Evolutionary conservation across 2,329 filamentous ascomycete genomes (phyloP).

Genomic region (Tolypocladium capitatum): DNA sequence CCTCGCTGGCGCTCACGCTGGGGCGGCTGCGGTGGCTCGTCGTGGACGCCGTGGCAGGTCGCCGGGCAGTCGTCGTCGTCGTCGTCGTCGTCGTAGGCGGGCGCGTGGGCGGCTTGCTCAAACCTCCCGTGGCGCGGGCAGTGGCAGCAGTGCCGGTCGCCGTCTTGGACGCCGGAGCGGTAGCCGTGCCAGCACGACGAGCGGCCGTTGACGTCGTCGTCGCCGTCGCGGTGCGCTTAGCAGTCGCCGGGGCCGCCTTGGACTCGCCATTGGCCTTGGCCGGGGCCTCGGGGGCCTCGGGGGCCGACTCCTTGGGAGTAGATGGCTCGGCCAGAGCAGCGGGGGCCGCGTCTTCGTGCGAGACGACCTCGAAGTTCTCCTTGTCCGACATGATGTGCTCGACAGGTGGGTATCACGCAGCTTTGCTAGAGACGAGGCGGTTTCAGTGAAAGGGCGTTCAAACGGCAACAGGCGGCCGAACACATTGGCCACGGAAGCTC

Average conservation of each 20-base stretch:
- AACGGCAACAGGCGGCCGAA: not conserved
- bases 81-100: slow-evolving; percentile 21
- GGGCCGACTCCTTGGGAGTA: slow-evolving; percentile 14
- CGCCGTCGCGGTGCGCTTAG: slow-evolving; percentile 24
- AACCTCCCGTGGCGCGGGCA: slow-evolving; percentile 10
- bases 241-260: slow-evolving; percentile 14
- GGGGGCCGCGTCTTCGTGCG: slow-evolving; percentile 26
- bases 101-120: slow-evolving; percentile 36
- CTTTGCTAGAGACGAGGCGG: not conserved
- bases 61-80: slow-evolving; percentile 18
- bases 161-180: slow-evolving; percentile 12
- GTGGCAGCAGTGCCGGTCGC: slow-evolving; percentile 1
- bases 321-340: slow-evolving; percentile 10
- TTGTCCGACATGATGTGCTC: slow-evolving; percentile 32
- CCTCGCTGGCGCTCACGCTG: slow-evolving; percentile 35
- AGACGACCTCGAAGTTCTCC: slow-evolving; percentile 31
- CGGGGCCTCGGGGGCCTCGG: slow-evolving; percentile 16
- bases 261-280: slow-evolving; percentile 18
- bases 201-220: slow-evolving; percentile 16
- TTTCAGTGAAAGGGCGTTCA: not conserved
- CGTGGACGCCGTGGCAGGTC: slow-evolving; percentile 19
- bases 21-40: slow-evolving; percentile 32
- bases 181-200: slow-evolving; percentile 18
- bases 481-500: not conserved
- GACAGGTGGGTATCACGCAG: not conserved